Base-by-base conservation (phyloP, 305 asterid genomes). In the Ajuga reptans region DNA sequence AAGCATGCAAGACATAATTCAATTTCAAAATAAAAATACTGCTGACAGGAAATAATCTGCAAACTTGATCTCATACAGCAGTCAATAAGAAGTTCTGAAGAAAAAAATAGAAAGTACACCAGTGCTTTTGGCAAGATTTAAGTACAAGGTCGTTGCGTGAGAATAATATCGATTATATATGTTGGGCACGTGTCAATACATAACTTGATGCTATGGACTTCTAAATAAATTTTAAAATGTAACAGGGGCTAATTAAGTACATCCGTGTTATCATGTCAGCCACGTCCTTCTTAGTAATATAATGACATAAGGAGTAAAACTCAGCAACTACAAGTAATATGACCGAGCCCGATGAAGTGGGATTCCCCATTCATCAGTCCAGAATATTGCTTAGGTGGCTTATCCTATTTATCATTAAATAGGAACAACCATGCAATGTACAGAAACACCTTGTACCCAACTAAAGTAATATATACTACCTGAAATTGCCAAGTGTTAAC, bases 401-500 rank as follows among this genome's bases (percentile, higher is more conserved):
- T 6, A 33, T 8, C 67, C 56, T 21, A 49, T 11, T 15, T 64
- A 55, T 45, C 18, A 37, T 14, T 5, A 14, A 51, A n/a, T 63
- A 69, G 50, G 56, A 64, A 49, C 69, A 43, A 65, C 6, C 45
- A 57, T 16, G 76, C 58, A 62, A 43, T 53, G 51, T 16, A 21
- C 60, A 5, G 5, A 37, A 42, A 59, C 66, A 29, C 50, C 61
- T 70, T 72, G 60, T 27, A 71, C 63, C 34, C 1, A 9, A 69
- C 69, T 24, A 64, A 66, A 49, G 69, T 62, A 68, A 64, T 54
- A 51, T 39, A 46, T 49, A 52, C 41, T 86, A 88, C 96, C 96
- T 89, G 88, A 89, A 89, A 79, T 89, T 89, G 71, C 68, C 65
- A 68, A 89, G 91, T 15, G 96, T 89, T 57, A 89, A 66, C n/a